These are phyloP conservation scores for Oryza glaberrima DNA, from an alignment of 176 grass and related monocot genomes.

Conservation along the genomic window DNA sequence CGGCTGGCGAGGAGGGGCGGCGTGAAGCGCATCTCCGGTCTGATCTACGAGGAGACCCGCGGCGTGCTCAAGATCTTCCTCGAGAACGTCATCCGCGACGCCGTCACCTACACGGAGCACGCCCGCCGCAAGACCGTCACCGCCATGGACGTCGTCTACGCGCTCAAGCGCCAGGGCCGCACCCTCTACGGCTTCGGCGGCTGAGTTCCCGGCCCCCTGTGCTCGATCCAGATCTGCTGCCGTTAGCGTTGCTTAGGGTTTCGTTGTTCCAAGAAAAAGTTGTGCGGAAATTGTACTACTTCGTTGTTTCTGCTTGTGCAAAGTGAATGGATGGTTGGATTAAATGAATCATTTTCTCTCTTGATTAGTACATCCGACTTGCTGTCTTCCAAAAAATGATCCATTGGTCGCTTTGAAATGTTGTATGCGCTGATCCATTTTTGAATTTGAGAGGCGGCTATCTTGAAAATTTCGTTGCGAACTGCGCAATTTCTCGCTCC, in stretches of 20 bases:
- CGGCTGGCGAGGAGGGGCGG: conserved; percentile 57
- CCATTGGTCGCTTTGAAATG: no score
- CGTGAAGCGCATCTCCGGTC: conserved; percentile 68
- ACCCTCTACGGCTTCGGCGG: conserved; percentile 76
- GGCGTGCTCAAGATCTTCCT: conserved; percentile 86
- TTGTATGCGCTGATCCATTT: background rate
- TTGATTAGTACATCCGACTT: background rate
- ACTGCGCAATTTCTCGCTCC: no score
- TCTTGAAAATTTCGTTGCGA: background rate
- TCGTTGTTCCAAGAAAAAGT: background rate
- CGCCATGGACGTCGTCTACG: conserved; percentile 79
- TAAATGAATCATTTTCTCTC: background rate
- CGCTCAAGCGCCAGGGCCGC: conserved; percentile 74
- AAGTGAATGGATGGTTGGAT: background rate
- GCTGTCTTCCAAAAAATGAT: no score
- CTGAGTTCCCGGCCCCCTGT: background rate
- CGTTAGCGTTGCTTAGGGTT: background rate
- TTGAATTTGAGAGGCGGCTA: background rate
- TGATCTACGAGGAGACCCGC: conserved; percentile 78
- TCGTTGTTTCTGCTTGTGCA: background rate
- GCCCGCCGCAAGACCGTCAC: conserved; percentile 81
- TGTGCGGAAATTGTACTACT: background rate
- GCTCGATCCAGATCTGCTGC: background rate
- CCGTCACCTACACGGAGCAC: conserved; percentile 78
- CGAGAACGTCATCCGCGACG: conserved; percentile 81